Evolutionary conservation across 148 eudicot genomes (phyloP).

Genomic region (Arctostaphylos glauca): DNA sequence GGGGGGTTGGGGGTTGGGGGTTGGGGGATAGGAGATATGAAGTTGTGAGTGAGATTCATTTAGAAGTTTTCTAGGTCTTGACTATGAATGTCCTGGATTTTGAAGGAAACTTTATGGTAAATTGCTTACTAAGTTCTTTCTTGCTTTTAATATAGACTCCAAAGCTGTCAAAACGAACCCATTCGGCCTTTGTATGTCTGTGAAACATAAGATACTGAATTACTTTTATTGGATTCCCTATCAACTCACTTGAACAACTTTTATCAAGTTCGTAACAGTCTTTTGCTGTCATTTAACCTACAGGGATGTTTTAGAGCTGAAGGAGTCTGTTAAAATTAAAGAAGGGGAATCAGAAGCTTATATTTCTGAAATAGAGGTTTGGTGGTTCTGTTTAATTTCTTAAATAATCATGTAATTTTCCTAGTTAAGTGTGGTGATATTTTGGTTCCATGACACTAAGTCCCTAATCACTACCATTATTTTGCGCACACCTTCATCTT

Average conservation of each 20-base stretch:
- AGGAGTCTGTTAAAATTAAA: conserved; percentile 81
- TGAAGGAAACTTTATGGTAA: not conserved
- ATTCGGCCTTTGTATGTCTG: not conserved
- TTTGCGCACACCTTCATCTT: not conserved
- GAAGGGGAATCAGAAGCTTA: conserved; percentile 84
- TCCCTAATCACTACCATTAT: not conserved
- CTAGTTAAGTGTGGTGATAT: not conserved
- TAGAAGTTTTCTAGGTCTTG: not conserved
- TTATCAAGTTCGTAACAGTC: not conserved
- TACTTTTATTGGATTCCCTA: not conserved
- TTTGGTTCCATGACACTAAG: not conserved
- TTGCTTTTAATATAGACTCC: not conserved
- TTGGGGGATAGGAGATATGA: not conserved
- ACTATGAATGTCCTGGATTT: not conserved
- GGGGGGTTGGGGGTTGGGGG: not conserved
- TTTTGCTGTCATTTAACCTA: conserved; percentile 14
- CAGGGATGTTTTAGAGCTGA: conserved; percentile 78
- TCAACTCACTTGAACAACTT: not conserved
- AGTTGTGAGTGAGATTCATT: not conserved
- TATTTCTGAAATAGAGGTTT: conserved; percentile 90
- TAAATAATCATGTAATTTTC: not conserved
- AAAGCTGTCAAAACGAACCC: not conserved
- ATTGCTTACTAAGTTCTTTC: not conserved
- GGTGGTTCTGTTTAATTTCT: not conserved
- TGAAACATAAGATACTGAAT: not conserved